Evolutionary conservation across 176 grass and related monocot species (phyloP).

Genomic region (Metroxylon sagu): DNA sequence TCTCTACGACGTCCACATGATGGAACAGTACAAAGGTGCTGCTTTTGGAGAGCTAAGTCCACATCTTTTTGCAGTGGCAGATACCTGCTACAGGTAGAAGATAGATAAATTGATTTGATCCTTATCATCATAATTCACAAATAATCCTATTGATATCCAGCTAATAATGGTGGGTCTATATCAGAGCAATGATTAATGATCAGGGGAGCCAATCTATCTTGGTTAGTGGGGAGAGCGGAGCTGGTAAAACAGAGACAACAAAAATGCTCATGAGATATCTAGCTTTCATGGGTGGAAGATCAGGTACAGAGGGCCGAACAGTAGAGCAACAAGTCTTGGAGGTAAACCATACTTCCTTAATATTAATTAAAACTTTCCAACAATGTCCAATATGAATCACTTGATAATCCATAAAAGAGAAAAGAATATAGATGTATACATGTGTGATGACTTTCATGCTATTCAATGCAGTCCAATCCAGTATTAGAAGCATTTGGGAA

Average conservation of each 20-base stretch:
- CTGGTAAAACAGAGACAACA: conserved; percentile 93
- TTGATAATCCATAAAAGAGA: no score
- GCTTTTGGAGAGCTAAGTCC: conserved; percentile 82
- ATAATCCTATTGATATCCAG: no score
- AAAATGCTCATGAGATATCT: conserved; percentile 99
- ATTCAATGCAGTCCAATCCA: conserved; percentile 60
- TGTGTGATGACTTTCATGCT: conserved; percentile 2
- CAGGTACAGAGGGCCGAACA: conserved; percentile 69
- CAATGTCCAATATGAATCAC: no score
- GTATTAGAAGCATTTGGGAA: conserved; percentile 97
- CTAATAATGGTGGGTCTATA: neutral
- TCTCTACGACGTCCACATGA: conserved; percentile 88
- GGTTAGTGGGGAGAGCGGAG: conserved; percentile 95
- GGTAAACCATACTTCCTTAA: conserved; percentile 22
- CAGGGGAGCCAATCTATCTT: conserved; percentile 85
- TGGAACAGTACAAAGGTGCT: conserved; percentile 95
- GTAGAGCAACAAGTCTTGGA: conserved; percentile 93
- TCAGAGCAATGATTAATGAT: conserved; percentile 80
- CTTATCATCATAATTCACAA: neutral
- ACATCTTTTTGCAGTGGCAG: conserved; percentile 74
- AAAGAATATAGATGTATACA: neutral
- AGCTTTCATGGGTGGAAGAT: conserved; percentile 91
- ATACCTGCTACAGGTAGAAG: conserved; percentile 71
- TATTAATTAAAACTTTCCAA: no score
- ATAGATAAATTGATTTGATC: neutral